Conservation (phyloP, 208 protist species). For the Trichomonas vaginalis region DNA sequence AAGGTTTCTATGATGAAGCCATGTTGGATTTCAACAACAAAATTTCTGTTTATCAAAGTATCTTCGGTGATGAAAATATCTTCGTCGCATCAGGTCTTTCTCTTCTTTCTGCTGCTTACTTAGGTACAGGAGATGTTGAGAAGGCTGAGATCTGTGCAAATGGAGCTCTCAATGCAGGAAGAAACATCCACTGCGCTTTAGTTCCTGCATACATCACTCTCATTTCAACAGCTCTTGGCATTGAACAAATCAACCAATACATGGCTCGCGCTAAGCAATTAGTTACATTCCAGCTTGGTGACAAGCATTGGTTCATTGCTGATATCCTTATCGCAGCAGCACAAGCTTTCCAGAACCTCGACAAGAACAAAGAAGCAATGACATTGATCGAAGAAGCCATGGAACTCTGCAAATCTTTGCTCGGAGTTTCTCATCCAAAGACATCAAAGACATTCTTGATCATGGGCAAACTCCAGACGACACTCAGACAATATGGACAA, state of each 20-base stretch:
- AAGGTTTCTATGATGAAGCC: conserved; percentile 11
- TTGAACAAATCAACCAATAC: background rate
- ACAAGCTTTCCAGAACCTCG: background rate
- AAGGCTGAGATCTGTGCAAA: background rate
- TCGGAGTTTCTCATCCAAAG: background rate
- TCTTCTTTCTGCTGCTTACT: background rate
- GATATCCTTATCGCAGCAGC: background rate
- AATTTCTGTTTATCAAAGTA: background rate
- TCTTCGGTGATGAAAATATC: background rate
- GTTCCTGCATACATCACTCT: background rate
- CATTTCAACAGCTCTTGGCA: background rate
- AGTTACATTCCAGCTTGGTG: background rate
- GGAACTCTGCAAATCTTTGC: background rate
- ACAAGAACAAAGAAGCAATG: background rate
- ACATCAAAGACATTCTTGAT: background rate
- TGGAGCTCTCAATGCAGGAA: background rate
- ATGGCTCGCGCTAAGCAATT: background rate
- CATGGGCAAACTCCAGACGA: background rate
- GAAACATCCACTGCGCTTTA: background rate
- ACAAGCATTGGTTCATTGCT: background rate
- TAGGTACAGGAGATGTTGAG: background rate
- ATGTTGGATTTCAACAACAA: background rate
- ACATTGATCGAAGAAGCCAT: background rate
- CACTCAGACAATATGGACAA: background rate
- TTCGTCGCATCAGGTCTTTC: background rate